Evolutionary conservation across 257 asterid species (phyloP).

Genomic region (Solanum sejunctum): DNA sequence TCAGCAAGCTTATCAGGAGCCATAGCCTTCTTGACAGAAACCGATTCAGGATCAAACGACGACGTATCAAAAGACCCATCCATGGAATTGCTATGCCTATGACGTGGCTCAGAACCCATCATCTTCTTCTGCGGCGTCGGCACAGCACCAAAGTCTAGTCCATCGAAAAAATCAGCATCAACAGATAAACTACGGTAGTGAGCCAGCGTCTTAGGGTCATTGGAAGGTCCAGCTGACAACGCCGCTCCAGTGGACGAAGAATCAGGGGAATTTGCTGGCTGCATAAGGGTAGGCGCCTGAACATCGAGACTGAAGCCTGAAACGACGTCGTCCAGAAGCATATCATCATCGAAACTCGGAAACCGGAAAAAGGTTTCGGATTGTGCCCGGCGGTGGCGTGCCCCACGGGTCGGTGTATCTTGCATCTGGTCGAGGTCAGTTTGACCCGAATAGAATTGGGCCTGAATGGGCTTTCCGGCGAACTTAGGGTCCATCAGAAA

Average conservation of each 20-base stretch:
- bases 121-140: slow-evolving; percentile 4
- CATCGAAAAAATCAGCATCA: slow-evolving; percentile 80
- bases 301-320: slow-evolving; percentile 38
- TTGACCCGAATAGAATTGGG: slow-evolving; percentile 23
- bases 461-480: slow-evolving; percentile 33
- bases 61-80: slow-evolving; percentile 55
- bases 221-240: slow-evolving; percentile 12
- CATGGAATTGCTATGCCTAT: slow-evolving; percentile 73
- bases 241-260: slow-evolving; percentile 14
- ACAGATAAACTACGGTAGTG: slow-evolving; percentile 75
- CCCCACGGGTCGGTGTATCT: slow-evolving; percentile 54
- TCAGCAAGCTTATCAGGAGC: slow-evolving; percentile 67
- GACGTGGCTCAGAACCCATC: slow-evolving; percentile 27
- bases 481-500: slow-evolving; percentile 42
- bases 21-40: slow-evolving; percentile 51
- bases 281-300: slow-evolving; percentile 16
- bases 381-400: slow-evolving; percentile 78
- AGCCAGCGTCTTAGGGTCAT: slow-evolving; percentile 14
- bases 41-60: slow-evolving; percentile 40
- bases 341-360: slow-evolving; percentile 57
- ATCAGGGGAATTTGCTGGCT: slow-evolving; percentile 13
- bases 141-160: slow-evolving; percentile 40
- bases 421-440: slow-evolving; percentile 67
- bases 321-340: slow-evolving; percentile 52
- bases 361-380: slow-evolving; percentile 84